Evolutionary conservation across 441 rosid genomes (phyloP), one percentile per base, ranked within the genome.

Genomic region (Populus tomentosa): DNA sequence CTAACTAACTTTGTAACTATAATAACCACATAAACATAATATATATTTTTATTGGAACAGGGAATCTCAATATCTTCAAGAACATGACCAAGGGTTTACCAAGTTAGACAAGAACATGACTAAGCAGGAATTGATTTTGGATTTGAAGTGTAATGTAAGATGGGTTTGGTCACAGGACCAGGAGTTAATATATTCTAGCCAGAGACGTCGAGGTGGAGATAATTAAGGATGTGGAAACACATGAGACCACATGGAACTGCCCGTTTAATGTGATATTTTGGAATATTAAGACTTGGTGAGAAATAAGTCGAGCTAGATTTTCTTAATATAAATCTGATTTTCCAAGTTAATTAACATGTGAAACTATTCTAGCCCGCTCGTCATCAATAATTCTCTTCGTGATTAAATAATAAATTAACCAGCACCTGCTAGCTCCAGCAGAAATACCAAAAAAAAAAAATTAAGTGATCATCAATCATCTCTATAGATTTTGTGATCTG

Each of bases 241-340:
- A 86, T 84, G 86, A 84, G 84, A 82, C 82, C 90, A 85, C 91
- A 86, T 85, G 88, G 78, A 84, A 78, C 71, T 36, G 61, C 67
- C n/a, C 74, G 38, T 75, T 78, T 70, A 18, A 68, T 62, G 76
- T 65, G 42, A 75, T 36, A 40, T 20, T 67, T 70, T 67, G 56
- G 74, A 78, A 65, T 72, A 72, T 72, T 75, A 67, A 35, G 70
- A 36, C 7, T 66, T 24, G 62, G 76, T 35, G 38, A 68, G 66
- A 73, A 79, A 63, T 53, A 70, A 68, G 81, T 74, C 74, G 70
- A 72, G 61, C 69, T 23, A 65, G 30, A 65, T 28, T 67, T 6
- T 67, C 14, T 3, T 9, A 2, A 11, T 11, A 2, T 0, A 71
- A 16, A 28, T 56, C 20, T 42, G 56, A 38, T 42, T 42, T 23